phyloP scores from a whole-genome alignment of 306 rosid species.

The Glycine latifolia region DNA sequence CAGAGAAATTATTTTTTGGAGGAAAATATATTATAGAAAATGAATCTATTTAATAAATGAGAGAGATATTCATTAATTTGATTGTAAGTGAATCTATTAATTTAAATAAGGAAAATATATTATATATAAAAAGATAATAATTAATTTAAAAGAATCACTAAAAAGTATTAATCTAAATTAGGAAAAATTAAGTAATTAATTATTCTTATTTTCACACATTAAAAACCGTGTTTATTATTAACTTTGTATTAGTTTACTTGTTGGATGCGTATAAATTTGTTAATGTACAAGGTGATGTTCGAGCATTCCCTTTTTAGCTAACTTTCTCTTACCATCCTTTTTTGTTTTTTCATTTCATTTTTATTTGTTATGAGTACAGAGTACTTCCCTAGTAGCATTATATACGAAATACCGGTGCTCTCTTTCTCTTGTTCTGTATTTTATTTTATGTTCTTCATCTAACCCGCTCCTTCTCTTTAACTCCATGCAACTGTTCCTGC shows the following conservation, averaged over 20 bases:
- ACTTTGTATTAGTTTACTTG: conserved; percentile 32
- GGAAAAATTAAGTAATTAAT: too few species aligned
- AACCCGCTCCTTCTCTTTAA: background rate
- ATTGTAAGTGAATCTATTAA: too few species aligned
- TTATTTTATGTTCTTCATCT: background rate
- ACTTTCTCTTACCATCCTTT: conserved; percentile 44
- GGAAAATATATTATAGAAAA: too few species aligned
- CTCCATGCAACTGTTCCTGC: conserved; percentile 26
- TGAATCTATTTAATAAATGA: too few species aligned
- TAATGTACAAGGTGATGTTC: conserved; percentile 19
- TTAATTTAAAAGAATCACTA: too few species aligned
- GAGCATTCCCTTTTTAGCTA: conserved; percentile 48
- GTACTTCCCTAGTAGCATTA: conserved; percentile 42
- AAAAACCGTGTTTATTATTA: background rate
- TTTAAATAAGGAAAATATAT: too few species aligned
- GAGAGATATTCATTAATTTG: too few species aligned
- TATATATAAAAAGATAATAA: too few species aligned
- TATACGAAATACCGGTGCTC: conserved; percentile 26
- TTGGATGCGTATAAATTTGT: conserved; percentile 38
- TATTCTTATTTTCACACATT: too few species aligned
- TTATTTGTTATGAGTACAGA: conserved; percentile 31
- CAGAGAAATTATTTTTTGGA: too few species aligned
- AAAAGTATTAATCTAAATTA: too few species aligned
- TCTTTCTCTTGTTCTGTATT: conserved; percentile 21
- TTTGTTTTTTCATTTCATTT: background rate